Evolutionary conservation across 768 basidiomycete genomes (phyloP), one percentile per base, ranked within the genome.

Genomic region (Naganishia vaughanmartiniae): DNA sequence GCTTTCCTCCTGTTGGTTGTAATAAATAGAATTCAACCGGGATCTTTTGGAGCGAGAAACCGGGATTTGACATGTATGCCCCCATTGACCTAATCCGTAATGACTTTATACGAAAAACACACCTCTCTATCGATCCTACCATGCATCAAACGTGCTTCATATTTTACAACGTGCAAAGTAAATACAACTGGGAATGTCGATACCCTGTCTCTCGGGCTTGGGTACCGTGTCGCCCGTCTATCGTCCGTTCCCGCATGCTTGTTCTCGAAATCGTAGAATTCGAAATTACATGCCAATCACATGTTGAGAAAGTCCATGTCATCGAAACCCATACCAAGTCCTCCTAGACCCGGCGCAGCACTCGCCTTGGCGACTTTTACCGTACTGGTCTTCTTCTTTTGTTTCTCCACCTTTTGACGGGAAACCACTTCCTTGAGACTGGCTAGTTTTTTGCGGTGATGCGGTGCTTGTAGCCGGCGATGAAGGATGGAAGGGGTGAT

Each of bases 61-160:
- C 57, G n/a, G 57, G 33, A 34, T 58, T n/a, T 33, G 28, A 31
- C 30, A 58, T 58, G 57, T 58, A 58, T 58, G 57, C 57, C 36
- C 57, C n/a, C 19, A 39, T 26, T 24, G 24, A 26, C 36, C 36
- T 26, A 42, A 36, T 45, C 30, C 36, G 24, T 63, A 63, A 63
- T 63, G 60, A 63, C 39, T 15, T 51, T 63, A 46, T 63, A 63
- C 60, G 60, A 63, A 46, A 34, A 39, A 63, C 60, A 63, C 60
- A 28, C 15, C 60, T 36, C 60, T 19, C 39, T 45, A 14, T 26
- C 2, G 15, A 19, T n/a, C 46, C 21, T 24, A 12, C 21, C 48
- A 51, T 51, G n/a, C 48, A n/a, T 26, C 1, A n/a, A 51, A 26
- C 21, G 24, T 51, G 48, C 48, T 2, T 21, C 48, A 24, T 51